A percentile compares a stretch with the other conserved stretches of the same genome.
These are phyloP conservation scores for Pisolithus microcarpus DNA, from an alignment of 768 basidiomycete species.

Conservation along the genomic window DNA sequence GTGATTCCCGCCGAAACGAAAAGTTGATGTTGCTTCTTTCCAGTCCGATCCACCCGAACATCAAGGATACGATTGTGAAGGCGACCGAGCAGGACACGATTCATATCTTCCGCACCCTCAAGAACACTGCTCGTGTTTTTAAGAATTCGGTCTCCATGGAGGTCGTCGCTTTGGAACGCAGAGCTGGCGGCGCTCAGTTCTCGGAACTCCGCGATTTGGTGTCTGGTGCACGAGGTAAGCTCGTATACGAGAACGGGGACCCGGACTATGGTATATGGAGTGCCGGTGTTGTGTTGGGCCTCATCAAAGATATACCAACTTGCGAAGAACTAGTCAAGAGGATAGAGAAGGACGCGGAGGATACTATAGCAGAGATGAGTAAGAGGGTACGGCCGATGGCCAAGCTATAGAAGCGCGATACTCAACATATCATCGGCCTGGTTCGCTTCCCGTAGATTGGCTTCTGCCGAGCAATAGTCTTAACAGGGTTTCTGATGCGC, in stretches of 20 bases:
- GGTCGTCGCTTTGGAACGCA: constrained; percentile 76
- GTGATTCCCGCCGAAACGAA: neutral
- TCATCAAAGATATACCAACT: constrained; percentile 80
- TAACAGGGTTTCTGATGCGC: too few species aligned
- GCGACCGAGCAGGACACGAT: constrained; percentile 78
- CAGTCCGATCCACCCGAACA: constrained; percentile 79
- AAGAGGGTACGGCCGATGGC: constrained; percentile 14
- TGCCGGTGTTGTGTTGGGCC: constrained; percentile 55
- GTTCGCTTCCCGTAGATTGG: too few species aligned
- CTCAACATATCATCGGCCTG: too few species aligned
- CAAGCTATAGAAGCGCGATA: neutral
- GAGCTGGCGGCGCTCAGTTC: constrained; percentile 82
- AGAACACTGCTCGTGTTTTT: constrained; percentile 79
- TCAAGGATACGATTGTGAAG: constrained; percentile 84
- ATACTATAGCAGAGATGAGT: constrained; percentile 47
- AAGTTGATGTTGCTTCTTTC: neutral
- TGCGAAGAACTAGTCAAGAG: constrained; percentile 62
- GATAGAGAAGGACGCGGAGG: constrained; percentile 72
- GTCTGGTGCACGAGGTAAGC: constrained; percentile 57
- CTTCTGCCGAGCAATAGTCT: too few species aligned
- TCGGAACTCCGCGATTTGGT: constrained; percentile 77
- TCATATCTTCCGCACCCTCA: constrained; percentile 85
- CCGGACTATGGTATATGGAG: constrained; percentile 84
- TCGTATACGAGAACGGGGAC: constrained; percentile 81
- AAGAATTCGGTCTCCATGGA: constrained; percentile 79